Percentiles rank a stretch among this genome's conserved stretches.
Conservation (phyloP, 164 flowering plant species). For the Vitis amurensis region DNA sequence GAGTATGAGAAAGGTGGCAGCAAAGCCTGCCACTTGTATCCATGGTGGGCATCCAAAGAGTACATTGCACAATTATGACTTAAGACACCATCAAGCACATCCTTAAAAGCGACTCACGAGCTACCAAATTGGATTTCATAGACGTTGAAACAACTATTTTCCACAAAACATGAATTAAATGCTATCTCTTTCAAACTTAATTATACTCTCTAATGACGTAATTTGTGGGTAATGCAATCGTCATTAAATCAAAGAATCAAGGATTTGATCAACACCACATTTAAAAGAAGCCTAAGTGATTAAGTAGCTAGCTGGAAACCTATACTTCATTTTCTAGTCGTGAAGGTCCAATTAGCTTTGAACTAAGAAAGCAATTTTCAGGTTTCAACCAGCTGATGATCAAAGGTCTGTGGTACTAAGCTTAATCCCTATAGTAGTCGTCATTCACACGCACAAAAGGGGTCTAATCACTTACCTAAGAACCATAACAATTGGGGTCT, state of each 20-base stretch:
- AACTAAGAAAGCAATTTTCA: too few species aligned
- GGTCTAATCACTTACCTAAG: neutral
- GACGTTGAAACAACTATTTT: conserved; percentile 3
- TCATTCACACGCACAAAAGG: neutral
- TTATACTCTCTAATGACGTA: conserved; percentile 9
- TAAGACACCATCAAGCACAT: conserved; percentile 11
- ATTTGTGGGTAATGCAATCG: conserved; percentile 19
- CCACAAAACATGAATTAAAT: neutral
- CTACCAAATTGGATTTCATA: conserved; percentile 11
- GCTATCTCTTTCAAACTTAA: neutral
- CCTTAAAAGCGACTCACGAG: conserved; percentile 19
- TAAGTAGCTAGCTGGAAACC: too few species aligned
- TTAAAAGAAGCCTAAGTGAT: too few species aligned
- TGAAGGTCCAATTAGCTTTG: too few species aligned
- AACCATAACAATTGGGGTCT: neutral
- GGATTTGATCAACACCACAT: neutral
- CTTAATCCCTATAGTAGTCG: neutral
- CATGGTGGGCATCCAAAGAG: conserved; percentile 4
- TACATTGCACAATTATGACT: conserved; percentile 10
- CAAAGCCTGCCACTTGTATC: conserved; percentile 11
- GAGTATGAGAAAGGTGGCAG: neutral
- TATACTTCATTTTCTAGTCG: too few species aligned
- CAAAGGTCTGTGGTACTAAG: too few species aligned
- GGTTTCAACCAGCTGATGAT: too few species aligned
- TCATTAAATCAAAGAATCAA: conserved; percentile 11